phyloP scores from a whole-genome alignment of 2,329 filamentous ascomycete species.

The Beauveria sp. region DNA sequence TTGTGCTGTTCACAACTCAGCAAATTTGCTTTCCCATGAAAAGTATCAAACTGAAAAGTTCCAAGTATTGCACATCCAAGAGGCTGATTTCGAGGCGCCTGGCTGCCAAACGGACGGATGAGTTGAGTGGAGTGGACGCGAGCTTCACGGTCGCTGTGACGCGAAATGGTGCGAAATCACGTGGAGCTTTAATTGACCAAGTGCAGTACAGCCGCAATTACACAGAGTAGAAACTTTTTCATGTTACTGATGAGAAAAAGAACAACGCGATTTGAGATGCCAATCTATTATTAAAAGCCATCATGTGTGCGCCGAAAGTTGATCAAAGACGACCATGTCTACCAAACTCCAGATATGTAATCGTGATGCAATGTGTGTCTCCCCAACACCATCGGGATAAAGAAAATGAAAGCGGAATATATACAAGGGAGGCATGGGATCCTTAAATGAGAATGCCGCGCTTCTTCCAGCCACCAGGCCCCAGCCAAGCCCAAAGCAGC shows the following conservation, averaged over 20 bases:
- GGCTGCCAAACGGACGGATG: not conserved
- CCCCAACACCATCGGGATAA: not conserved
- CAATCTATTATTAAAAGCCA: not conserved
- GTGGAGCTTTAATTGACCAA: slow-evolving; percentile 7
- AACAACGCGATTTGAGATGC: not conserved
- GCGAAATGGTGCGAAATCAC: slow-evolving; percentile 12
- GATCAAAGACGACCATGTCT: not conserved
- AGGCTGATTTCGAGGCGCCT: not conserved
- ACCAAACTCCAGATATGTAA: slow-evolving; percentile 4
- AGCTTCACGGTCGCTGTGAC: not conserved
- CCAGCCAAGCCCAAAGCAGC: slow-evolving; percentile 76
- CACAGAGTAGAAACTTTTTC: not conserved
- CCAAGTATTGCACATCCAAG: not conserved
- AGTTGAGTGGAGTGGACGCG: slow-evolving; percentile 5
- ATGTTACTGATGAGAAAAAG: not conserved
- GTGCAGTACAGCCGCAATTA: not conserved
- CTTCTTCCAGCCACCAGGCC: slow-evolving; percentile 64
- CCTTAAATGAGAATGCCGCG: slow-evolving; percentile 60
- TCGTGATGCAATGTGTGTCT: not conserved
- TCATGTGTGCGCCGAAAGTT: not conserved
- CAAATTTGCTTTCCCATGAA: not conserved
- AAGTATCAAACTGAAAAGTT: too few relatives aligned
- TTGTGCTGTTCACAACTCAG: not conserved
- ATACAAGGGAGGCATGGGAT: not conserved
- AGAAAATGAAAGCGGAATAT: not conserved